Conservation (phyloP, 2,329 filamentous ascomycete species). For the Coniochaeta ligniaria region DNA sequence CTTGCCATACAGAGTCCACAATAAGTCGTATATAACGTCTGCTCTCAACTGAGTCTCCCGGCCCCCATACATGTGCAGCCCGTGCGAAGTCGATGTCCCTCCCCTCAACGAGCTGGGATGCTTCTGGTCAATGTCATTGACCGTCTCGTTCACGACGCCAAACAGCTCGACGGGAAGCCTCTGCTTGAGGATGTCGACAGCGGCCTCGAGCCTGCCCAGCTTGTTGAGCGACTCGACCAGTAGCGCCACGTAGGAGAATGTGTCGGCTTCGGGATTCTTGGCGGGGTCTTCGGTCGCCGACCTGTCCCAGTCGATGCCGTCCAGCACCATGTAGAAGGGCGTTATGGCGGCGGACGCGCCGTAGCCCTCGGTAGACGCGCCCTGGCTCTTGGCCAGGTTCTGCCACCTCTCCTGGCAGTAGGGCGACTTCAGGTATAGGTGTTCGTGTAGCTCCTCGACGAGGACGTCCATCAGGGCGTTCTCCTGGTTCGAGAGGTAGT, state of each 20-base stretch:
- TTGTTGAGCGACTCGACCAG: slow-evolving; percentile 86
- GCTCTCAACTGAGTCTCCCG: slow-evolving; percentile 70
- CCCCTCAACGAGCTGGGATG: slow-evolving; percentile 76
- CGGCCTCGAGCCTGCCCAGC: slow-evolving; percentile 76
- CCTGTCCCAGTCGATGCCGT: slow-evolving; percentile 52
- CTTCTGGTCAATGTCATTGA: slow-evolving; percentile 85
- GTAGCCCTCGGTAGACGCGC: slow-evolving; percentile 41
- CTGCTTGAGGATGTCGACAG: slow-evolving; percentile 86
- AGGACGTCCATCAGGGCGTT: slow-evolving; percentile 86
- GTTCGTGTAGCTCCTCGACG: slow-evolving; percentile 94
- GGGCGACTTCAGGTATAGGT: slow-evolving; percentile 93
- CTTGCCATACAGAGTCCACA: slow-evolving; percentile 90
- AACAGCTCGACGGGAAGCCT: slow-evolving; percentile 90
- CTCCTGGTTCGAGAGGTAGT: slow-evolving; percentile 90
- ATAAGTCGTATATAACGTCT: slow-evolving; percentile 81
- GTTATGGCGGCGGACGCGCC: slow-evolving; percentile 35
- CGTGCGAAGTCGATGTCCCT: slow-evolving; percentile 42
- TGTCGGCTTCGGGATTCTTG: slow-evolving; percentile 91
- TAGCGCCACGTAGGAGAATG: slow-evolving; percentile 85
- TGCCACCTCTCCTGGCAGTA: slow-evolving; percentile 98
- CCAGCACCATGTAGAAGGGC: slow-evolving; percentile 54
- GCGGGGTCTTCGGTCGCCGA: slow-evolving; percentile 76
- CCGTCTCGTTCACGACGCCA: slow-evolving; percentile 87
- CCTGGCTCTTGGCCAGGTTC: slow-evolving; percentile 62
- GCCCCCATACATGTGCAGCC: slow-evolving; percentile 55